phyloP scores from a whole-genome alignment of 2,329 filamentous ascomycete genomes.

The Penicillium hesseltinei region DNA sequence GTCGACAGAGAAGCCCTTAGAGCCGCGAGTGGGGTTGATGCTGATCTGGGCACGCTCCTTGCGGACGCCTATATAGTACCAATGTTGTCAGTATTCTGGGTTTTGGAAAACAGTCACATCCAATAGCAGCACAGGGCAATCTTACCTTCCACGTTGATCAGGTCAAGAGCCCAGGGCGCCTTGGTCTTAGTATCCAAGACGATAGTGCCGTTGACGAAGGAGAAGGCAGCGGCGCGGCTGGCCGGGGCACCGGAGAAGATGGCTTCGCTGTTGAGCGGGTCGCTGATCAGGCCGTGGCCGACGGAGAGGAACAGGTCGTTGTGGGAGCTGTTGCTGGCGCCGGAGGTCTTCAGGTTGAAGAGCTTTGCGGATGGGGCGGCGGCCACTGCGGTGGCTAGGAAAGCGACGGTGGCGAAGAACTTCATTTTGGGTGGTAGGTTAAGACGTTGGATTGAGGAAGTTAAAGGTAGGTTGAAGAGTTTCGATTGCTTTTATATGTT shows the following conservation, averaged over 20 bases:
- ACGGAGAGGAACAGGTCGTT: conserved; percentile 17
- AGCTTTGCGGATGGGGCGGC: conserved; percentile 24
- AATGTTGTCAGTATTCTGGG: neutral
- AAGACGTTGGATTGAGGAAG: neutral
- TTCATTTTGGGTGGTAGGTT: conserved; percentile 24
- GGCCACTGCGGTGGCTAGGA: conserved; percentile 28
- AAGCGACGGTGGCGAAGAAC: conserved; percentile 27
- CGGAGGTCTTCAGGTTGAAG: conserved; percentile 20
- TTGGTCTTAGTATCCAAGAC: conserved; percentile 6
- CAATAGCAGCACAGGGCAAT: neutral
- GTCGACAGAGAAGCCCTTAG: conserved; percentile 13
- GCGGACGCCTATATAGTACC: conserved; percentile 3
- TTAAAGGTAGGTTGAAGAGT: neutral
- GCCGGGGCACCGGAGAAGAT: conserved; percentile 10
- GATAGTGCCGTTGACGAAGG: conserved; percentile 16
- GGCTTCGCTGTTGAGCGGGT: conserved; percentile 18
- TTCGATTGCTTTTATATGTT: neutral
- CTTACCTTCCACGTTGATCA: conserved; percentile 11
- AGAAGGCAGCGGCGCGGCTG: conserved; percentile 12
- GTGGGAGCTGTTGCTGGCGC: conserved; percentile 17
- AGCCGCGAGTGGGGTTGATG: conserved; percentile 13
- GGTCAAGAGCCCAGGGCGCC: conserved; percentile 13
- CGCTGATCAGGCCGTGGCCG: conserved; percentile 7
- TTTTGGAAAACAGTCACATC: neutral
- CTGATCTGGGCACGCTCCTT: conserved; percentile 18